A percentile compares a stretch with the other conserved stretches of the same genome.
phyloP scores from a whole-genome alignment of 2,329 filamentous ascomycete genomes.

The Fusarium sp. region DNA sequence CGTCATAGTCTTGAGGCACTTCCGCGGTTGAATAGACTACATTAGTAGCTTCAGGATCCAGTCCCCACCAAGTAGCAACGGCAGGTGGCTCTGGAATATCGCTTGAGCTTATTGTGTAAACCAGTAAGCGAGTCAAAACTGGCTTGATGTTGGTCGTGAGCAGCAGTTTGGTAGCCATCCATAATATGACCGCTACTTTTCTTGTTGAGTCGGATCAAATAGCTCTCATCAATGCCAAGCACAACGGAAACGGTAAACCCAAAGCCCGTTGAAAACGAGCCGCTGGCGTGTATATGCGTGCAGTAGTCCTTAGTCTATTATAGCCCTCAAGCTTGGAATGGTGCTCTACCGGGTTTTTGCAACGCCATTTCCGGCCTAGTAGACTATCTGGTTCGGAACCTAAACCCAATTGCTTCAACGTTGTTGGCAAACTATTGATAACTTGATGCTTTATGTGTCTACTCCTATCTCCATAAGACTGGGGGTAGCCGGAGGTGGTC shows the following conservation, averaged over 20 bases:
- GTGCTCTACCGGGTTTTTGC: not conserved
- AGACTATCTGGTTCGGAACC: not conserved
- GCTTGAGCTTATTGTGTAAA: not conserved
- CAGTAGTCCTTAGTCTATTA: not conserved
- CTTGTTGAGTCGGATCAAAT: not conserved
- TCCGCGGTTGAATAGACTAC: not conserved
- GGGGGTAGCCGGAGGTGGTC: not conserved
- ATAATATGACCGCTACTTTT: not conserved
- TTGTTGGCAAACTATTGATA: not conserved
- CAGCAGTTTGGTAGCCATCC: not conserved
- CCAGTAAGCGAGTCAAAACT: not conserved
- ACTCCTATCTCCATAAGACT: not conserved
- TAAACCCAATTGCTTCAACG: not conserved
- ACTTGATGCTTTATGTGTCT: not conserved
- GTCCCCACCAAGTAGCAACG: not conserved
- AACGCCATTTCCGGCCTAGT: not conserved
- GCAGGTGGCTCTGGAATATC: not conserved
- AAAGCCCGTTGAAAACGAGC: constrained; percentile 19
- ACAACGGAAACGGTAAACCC: constrained; percentile 4
- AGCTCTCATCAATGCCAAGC: not conserved
- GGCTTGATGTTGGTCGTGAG: not conserved
- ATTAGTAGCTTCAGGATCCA: not conserved
- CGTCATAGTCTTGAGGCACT: not conserved
- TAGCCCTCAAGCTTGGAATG: not conserved
- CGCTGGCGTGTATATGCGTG: not conserved